Evolutionary conservation across 164 flowering plant species (phyloP), one percentile per base, ranked within the genome.

Genomic region (Nelumbo lutea): DNA sequence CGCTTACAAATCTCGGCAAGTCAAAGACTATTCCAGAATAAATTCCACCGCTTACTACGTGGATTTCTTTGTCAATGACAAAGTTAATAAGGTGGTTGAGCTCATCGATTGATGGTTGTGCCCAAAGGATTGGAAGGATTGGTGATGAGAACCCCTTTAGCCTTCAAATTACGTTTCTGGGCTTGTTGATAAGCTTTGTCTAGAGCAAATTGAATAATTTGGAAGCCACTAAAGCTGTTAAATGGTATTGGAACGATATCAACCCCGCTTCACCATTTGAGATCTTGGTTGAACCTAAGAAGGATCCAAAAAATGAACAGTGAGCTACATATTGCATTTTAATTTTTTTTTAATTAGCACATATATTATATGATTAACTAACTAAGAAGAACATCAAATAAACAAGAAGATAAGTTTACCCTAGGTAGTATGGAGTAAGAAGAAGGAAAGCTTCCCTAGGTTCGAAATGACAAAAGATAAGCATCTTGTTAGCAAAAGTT

Each of bases 121-220:
- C 97, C 96, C 65, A 90, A 83, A 53, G 97, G 97, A 69, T 92
- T 92, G 59, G 96, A 80, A 5, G 96, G 97, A 76, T 92, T 90
- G 40, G 90, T 83, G 38, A 92, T 73, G 61, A 92, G 81, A 59
- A 92, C 68, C n/a, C 91, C 96, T 46, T 86, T 86, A 13, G 0
- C 27, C 27, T 82, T 73, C 64, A 81, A 59, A 75, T 71, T 27
- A 88, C 92, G 27, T 79, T 79, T 61, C 83, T 85, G 46, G 75
- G 79, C 91, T 62, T 88, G 87, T 47, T 73, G 79, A 76, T 71
- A 92, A n/a, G 94, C 93, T 59, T 79, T 83, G 62, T 88, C 93
- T 38, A 90, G 71, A 57, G 90, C 88, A 6, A 77, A 67, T 11
- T 80, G 76, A 44, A 82, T 87, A 62, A 87, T 72, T 53, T 65